Evolutionary conservation across 2,329 filamentous ascomycete species (phyloP).

Genomic region (Fusarium sp.): DNA sequence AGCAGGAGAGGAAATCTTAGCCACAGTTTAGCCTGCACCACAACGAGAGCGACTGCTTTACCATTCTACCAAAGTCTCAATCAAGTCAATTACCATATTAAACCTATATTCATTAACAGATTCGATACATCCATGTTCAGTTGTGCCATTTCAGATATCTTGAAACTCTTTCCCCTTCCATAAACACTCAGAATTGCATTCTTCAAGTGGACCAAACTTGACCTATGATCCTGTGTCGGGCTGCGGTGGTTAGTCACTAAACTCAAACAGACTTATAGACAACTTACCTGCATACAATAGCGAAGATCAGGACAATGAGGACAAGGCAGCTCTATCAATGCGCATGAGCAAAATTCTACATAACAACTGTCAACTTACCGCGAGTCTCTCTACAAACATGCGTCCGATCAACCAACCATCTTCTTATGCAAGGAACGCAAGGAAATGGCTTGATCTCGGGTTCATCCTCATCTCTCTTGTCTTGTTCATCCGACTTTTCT

Average conservation of each 20-base stretch:
- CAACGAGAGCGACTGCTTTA: neutral
- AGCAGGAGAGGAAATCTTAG: neutral
- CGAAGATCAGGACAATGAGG: neutral
- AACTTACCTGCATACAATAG: neutral
- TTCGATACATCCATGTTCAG: neutral
- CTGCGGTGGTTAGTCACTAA: neutral
- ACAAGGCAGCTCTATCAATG: neutral
- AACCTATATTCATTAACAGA: neutral
- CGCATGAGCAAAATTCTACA: neutral
- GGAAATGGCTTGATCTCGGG: neutral
- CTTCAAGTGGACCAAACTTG: neutral
- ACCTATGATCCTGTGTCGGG: neutral
- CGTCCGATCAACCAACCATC: neutral
- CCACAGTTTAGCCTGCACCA: neutral
- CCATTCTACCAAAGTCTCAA: neutral
- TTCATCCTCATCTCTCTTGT: neutral
- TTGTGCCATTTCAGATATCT: neutral
- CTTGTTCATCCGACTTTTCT: neutral
- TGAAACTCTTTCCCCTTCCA: neutral
- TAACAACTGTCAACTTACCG: neutral
- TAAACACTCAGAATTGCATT: rapidly evolving
- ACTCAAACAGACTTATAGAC: neutral
- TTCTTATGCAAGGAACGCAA: neutral
- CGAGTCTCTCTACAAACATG: neutral
- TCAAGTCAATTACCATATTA: neutral